These are phyloP conservation scores for Leccinum pellstonianum DNA, from an alignment of 768 basidiomycete genomes.

Conservation along the genomic window DNA sequence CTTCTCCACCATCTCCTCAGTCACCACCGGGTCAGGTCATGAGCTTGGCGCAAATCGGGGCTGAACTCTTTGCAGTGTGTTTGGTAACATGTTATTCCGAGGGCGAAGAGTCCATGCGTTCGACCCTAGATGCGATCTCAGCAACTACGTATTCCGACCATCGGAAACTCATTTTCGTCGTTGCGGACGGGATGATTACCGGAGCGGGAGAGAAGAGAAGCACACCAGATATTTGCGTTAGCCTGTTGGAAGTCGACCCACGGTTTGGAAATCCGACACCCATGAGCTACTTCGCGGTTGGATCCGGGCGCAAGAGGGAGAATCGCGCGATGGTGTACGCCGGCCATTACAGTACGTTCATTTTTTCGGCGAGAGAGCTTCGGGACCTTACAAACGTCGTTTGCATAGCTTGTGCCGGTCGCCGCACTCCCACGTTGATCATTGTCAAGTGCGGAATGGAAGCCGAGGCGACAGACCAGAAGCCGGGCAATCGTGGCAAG, in stretches of 20 bases:
- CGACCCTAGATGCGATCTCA: constrained; percentile 93
- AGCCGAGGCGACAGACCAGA: constrained; percentile 79
- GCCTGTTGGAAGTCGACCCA: constrained; percentile 87
- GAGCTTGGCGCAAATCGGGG: constrained; percentile 86
- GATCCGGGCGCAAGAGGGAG: constrained; percentile 82
- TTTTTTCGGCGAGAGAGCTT: neutral
- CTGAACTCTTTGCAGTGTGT: constrained; percentile 93
- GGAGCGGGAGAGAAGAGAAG: constrained; percentile 94
- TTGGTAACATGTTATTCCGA: constrained; percentile 98
- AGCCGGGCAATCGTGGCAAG: constrained; percentile 97
- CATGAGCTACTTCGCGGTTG: constrained; percentile 92
- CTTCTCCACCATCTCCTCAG: constrained; percentile 44
- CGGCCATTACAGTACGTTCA: constrained; percentile 91
- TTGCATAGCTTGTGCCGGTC: constrained; percentile 70
- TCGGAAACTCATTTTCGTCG: constrained; percentile 88
- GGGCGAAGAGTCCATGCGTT: constrained; percentile 87
- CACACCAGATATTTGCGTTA: constrained; percentile 96
- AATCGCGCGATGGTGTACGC: constrained; percentile 99
- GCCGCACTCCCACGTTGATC: constrained; percentile 90
- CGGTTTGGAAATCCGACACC: constrained; percentile 95
- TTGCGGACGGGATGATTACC: constrained; percentile 99
- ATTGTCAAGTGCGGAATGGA: constrained; percentile 97
- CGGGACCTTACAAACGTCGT: neutral
- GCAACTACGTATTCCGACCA: constrained; percentile 87
- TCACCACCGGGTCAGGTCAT: constrained; percentile 49